Base-by-base conservation (phyloP, 768 basidiomycete species). In the Nidularia pulvinata region DNA sequence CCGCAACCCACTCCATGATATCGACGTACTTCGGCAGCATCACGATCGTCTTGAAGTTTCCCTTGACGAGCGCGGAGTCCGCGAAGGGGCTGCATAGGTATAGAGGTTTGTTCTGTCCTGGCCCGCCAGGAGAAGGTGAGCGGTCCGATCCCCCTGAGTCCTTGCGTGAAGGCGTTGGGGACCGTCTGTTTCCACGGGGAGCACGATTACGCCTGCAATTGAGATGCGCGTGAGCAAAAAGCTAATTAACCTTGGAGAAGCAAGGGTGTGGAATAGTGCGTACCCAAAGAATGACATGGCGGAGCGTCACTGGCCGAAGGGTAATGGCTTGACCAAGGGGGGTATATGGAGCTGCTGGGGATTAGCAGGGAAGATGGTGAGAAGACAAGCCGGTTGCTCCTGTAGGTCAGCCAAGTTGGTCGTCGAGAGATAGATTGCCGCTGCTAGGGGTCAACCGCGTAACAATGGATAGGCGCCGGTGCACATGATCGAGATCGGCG, bases 1-100 rank as follows among this genome's bases (percentile, higher is more conserved):
- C 89, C 9, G 94, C 95, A 32, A 96, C 95, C 95, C 95, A 97
- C 66, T 97, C 95, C 81, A 93, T 95, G 54, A 93, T 87, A 65
- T 96, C 93, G 32, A 92, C 89, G 61, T 95, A 97, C 68, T 96
- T 97, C 6, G 96, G 96, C 51, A 94, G 80, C 72, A 94, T 90
- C 53, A 98, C 95, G 62, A 98, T 98, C 3, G 95, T 97, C 76
- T 96, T 98, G 78, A 97, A 98, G 71, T 95, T 97, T 22, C 96
- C 96, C 69, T 96, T 98, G 55, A 98, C 95, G 44, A 98, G 81
- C 0, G 96, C 93, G 1, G 94, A 89, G 61, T 96, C 95, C 52
- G 91, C 93, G 68, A 98, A 98, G 3, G 95, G 95, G 51, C 91
- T 90, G 69, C 90, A 96, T 9, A 98, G 81, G 65, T 96, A 97